phyloP scores from a whole-genome alignment of 1,284 basidiomycete genomes.

The Gymnopus androsaceus region DNA sequence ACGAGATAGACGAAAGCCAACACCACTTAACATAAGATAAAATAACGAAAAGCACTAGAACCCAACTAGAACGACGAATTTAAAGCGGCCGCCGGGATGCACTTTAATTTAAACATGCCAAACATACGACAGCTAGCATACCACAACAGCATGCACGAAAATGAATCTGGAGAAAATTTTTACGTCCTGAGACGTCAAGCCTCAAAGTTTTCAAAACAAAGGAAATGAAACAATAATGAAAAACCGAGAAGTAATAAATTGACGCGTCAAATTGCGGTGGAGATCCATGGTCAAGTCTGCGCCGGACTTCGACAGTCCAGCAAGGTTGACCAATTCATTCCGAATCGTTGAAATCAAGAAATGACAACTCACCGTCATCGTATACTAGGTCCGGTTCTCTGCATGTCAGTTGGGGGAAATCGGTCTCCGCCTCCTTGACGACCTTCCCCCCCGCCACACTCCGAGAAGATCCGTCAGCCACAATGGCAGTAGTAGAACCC shows the following conservation, averaged over 20 bases:
- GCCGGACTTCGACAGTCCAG: no score
- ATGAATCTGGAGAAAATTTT: no score
- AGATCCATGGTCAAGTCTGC: no score
- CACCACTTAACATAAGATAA: neutral
- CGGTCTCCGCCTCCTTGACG: neutral
- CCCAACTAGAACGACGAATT: neutral
- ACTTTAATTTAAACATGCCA: neutral
- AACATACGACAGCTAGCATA: neutral
- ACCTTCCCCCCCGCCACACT: neutral
- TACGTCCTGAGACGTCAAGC: no score
- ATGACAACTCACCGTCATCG: neutral
- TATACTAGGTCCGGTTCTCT: no score
- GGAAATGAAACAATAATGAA: no score
- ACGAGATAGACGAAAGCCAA: neutral
- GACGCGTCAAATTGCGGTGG: neutral
- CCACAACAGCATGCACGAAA: neutral
- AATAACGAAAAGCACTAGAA: neutral
- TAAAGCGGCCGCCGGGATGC: neutral
- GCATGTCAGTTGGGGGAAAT: neutral
- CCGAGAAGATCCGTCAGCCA: neutral
- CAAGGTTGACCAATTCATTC: no score
- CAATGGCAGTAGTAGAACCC: neutral
- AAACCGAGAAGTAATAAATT: neutral
- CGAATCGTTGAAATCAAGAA: neutral
- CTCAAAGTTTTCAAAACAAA: no score